Conservation (phyloP, 2,329 filamentous ascomycete species). For the Beauveria sp. region DNA sequence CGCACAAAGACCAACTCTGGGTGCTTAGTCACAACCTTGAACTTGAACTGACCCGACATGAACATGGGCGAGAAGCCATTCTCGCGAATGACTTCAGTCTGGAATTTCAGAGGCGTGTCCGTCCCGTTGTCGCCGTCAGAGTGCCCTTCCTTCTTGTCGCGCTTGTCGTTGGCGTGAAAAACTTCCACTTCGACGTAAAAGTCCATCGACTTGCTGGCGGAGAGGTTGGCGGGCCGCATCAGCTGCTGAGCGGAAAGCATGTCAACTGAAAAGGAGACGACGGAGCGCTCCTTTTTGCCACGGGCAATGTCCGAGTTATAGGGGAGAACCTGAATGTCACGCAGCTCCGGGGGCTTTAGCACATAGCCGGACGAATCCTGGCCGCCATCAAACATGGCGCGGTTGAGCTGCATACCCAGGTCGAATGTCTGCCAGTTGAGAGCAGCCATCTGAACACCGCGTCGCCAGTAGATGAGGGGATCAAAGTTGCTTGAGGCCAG, state of each 20-base stretch:
- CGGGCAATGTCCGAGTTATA: slow-evolving; percentile 41
- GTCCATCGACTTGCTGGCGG: slow-evolving; percentile 69
- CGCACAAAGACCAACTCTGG: slow-evolving; percentile 89
- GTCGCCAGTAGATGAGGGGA: slow-evolving; percentile 85
- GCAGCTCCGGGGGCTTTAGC: slow-evolving; percentile 80
- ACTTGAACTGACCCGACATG: slow-evolving; percentile 62
- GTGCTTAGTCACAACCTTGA: slow-evolving; percentile 86
- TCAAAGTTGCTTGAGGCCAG: slow-evolving; percentile 91
- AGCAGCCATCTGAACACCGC: slow-evolving; percentile 94
- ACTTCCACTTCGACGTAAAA: slow-evolving; percentile 94
- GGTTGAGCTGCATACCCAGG: slow-evolving; percentile 89
- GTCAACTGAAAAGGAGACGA: slow-evolving; percentile 77
- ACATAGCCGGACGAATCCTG: slow-evolving; percentile 86
- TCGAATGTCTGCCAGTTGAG: slow-evolving; percentile 99
- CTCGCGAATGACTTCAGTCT: slow-evolving; percentile 71
- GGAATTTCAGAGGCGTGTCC: slow-evolving; percentile 62
- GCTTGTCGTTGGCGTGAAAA: slow-evolving; percentile 87
- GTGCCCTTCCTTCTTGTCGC: slow-evolving; percentile 72
- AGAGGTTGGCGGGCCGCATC: slow-evolving; percentile 69
- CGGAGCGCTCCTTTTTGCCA: slow-evolving; percentile 68
- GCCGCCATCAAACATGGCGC: slow-evolving; percentile 92
- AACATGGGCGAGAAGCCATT: slow-evolving; percentile 95
- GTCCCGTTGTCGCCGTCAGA: slow-evolving; percentile 40
- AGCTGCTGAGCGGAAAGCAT: slow-evolving; percentile 93
- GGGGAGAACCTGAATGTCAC: slow-evolving; percentile 57